A percentile compares a stretch with the other conserved stretches of the same genome.
phyloP scores from a whole-genome alignment of 306 rosid genomes.

The Boehmeria nivea region DNA sequence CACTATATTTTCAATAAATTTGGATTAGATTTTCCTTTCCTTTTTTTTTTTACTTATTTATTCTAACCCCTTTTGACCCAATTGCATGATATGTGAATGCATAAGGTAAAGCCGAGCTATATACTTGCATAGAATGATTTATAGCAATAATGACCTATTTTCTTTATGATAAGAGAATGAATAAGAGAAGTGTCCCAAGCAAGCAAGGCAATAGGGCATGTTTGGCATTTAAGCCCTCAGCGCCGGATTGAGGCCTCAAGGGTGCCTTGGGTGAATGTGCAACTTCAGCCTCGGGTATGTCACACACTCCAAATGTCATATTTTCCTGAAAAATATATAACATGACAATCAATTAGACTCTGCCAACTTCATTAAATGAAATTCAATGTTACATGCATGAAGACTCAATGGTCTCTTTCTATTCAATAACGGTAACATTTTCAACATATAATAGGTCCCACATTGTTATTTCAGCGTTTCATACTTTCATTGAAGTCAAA shows the following conservation, averaged over 20 bases:
- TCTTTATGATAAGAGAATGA: slow-evolving; percentile 19
- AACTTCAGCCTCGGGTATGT: slow-evolving; percentile 34
- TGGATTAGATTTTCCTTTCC: not conserved
- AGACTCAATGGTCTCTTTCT: no score
- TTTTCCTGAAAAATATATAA: slow-evolving; percentile 38
- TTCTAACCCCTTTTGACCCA: not conserved
- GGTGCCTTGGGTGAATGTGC: slow-evolving; percentile 16
- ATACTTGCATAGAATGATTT: no score
- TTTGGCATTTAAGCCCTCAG: slow-evolving; percentile 24
- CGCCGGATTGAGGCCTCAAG: slow-evolving; percentile 8
- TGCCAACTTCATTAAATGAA: no score
- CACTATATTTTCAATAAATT: not conserved
- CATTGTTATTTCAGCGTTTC: no score
- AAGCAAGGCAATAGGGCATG: slow-evolving; percentile 25
- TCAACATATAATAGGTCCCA: no score
- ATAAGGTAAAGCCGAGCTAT: not conserved
- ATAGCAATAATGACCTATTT: slow-evolving; percentile 1
- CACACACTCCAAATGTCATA: slow-evolving; percentile 51
- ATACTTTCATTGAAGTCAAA: no score
- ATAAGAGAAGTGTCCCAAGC: slow-evolving; percentile 20
- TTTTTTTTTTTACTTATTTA: no score
- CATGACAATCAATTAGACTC: no score
- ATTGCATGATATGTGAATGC: not conserved
- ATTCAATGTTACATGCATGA: no score
- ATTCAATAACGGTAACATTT: no score